phyloP scores from a whole-genome alignment of 768 basidiomycete species.

The Tulasnella sp. region DNA sequence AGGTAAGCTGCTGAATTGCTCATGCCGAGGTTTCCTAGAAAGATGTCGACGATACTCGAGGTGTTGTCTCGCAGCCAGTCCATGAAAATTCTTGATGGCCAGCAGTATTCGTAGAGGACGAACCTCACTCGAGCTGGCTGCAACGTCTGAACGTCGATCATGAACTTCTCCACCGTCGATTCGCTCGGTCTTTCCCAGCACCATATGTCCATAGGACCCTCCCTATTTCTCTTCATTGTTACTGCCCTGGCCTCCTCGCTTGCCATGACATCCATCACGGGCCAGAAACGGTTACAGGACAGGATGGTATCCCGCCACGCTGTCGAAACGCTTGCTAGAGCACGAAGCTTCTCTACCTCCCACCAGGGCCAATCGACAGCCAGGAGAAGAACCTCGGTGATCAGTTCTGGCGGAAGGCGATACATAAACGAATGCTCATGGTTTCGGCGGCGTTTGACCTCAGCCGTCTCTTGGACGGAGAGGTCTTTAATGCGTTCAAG shows the following conservation, averaged over 20 bases:
- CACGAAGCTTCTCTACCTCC: not conserved
- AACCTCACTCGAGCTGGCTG: not conserved
- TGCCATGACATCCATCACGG: not conserved
- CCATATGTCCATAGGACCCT: not conserved
- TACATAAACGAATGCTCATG: not conserved
- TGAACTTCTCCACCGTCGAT: not conserved
- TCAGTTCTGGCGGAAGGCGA: not conserved
- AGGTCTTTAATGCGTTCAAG: not conserved
- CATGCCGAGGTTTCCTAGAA: not conserved
- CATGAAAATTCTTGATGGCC: not conserved
- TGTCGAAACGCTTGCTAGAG: not conserved
- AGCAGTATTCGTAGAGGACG: not conserved
- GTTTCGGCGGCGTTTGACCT: not conserved
- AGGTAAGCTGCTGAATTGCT: not conserved
- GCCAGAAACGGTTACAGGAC: not conserved
- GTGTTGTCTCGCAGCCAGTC: not conserved
- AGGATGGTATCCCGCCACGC: not conserved
- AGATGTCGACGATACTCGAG: not conserved
- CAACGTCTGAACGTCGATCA: not conserved
- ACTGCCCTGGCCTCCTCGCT: not conserved
- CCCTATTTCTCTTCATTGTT: not conserved
- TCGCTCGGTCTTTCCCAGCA: not conserved
- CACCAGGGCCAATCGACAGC: not conserved
- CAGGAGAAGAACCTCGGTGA: not conserved
- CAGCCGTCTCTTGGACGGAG: not conserved